Conservation (phyloP, 2,329 filamentous ascomycete genomes). For the Colletotrichum eremochloae region DNA sequence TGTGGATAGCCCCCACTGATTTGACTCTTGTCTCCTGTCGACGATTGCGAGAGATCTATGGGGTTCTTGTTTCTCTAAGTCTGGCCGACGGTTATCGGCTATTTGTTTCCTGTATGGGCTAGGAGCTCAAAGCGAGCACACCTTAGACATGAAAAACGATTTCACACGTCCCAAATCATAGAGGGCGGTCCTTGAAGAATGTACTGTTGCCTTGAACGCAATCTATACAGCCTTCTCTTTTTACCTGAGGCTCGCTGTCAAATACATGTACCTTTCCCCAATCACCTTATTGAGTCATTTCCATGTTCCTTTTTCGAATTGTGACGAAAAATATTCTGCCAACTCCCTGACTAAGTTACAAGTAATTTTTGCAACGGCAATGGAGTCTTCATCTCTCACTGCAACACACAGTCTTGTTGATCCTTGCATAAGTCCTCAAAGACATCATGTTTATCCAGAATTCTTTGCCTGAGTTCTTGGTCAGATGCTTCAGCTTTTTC, state of each 20-base stretch:
- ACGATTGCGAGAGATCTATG: background rate
- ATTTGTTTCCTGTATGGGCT: background rate
- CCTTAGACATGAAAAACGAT: too few species aligned
- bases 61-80: background rate
- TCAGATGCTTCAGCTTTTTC: too few species aligned
- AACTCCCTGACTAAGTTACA: too few species aligned
- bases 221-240: background rate
- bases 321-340: too few species aligned
- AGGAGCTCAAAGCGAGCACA: background rate
- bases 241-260: too few species aligned
- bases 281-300: accelerated
- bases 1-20: background rate
- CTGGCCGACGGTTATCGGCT: background rate
- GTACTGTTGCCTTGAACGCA: background rate
- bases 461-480: too few species aligned
- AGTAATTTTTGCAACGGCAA: too few species aligned
- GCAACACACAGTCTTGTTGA: too few species aligned
- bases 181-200: background rate
- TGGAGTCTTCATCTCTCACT: too few species aligned
- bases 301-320: background rate
- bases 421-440: too few species aligned
- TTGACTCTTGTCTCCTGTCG: background rate
- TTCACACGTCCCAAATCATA: background rate
- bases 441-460: too few species aligned
- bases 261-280: too few species aligned